These are phyloP conservation scores for Schizosaccharomyces japonicus DNA, from an alignment of 805 yeast species.

Conservation along the genomic window DNA sequence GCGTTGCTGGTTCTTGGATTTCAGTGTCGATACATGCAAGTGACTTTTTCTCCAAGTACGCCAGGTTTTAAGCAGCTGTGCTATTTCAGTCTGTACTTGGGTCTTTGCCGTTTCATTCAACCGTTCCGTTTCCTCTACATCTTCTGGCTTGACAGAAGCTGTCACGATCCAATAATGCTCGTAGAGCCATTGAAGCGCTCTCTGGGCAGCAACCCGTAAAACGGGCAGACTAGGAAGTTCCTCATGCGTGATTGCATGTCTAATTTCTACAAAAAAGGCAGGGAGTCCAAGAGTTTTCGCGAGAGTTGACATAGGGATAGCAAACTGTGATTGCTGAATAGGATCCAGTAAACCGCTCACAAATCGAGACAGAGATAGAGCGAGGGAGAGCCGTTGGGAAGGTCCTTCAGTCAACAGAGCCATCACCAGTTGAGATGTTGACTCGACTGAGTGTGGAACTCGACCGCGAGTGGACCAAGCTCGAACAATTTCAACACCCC, in stretches of 20 bases:
- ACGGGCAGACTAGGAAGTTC: conserved; percentile 44
- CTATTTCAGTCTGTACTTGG: background rate
- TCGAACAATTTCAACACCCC: conserved; percentile 10
- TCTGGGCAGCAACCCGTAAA: conserved; percentile 32
- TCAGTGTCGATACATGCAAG: too few species aligned
- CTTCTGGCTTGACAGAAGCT: background rate
- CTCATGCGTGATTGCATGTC: conserved; percentile 87
- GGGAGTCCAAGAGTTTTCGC: conserved; percentile 54
- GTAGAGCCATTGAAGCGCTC: conserved; percentile 56
- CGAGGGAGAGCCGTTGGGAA: background rate
- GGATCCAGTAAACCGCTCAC: conserved; percentile 85
- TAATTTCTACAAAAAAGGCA: conserved; percentile 57
- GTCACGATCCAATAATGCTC: conserved; percentile 39
- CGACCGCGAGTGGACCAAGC: conserved; percentile 36
- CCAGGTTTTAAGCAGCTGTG: background rate
- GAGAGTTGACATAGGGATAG: conserved; percentile 51
- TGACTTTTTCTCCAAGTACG: background rate
- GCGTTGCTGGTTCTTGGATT: too few species aligned
- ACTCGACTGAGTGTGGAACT: conserved; percentile 49
- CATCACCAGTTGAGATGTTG: conserved; percentile 36
- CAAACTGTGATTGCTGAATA: conserved; percentile 51
- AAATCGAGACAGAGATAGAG: conserved; percentile 44
- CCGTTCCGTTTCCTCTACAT: background rate
- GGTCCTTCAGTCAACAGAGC: conserved; percentile 22
- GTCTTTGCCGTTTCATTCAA: background rate